These are phyloP conservation scores for Hirsutella rhossiliensis DNA, from an alignment of 2,329 filamentous ascomycete genomes.

Conservation along the genomic window DNA sequence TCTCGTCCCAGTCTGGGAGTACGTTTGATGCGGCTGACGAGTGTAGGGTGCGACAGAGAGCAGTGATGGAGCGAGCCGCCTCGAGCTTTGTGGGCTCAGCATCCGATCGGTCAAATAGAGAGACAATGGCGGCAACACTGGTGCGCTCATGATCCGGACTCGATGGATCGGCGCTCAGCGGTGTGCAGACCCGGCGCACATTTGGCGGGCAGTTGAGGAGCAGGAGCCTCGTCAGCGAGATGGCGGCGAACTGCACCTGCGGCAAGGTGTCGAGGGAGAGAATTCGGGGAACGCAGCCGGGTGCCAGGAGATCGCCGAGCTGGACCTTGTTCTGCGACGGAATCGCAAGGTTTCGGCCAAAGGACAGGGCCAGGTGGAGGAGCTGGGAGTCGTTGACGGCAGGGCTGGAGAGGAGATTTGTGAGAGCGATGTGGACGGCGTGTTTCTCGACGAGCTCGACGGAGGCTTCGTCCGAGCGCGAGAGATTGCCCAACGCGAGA, in stretches of 20 bases:
- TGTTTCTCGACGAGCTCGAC: slow-evolving; percentile 33
- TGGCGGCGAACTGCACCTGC: slow-evolving; percentile 48
- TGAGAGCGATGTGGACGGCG: slow-evolving; percentile 30
- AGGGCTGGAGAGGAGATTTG: slow-evolving; percentile 29
- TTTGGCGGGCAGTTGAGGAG: slow-evolving; percentile 40
- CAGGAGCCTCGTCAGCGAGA: slow-evolving; percentile 45
- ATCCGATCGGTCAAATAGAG: slow-evolving; percentile 25
- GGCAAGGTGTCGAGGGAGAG: slow-evolving; percentile 38
- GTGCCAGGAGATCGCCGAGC: slow-evolving; percentile 35
- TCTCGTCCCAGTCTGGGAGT: slow-evolving; percentile 19
- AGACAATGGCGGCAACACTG: slow-evolving; percentile 23
- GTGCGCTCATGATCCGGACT: slow-evolving; percentile 14
- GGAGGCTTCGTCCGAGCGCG: slow-evolving; percentile 43
- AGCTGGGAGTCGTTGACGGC: slow-evolving; percentile 34
- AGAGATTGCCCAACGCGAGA: slow-evolving; percentile 48
- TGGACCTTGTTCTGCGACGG: slow-evolving; percentile 39
- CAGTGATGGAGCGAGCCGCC: slow-evolving; percentile 39
- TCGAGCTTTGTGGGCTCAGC: slow-evolving; percentile 45
- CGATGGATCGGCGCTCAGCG: slow-evolving; percentile 20
- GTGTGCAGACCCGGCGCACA: slow-evolving; percentile 33
- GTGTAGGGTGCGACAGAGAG: slow-evolving; percentile 43
- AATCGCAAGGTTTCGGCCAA: slow-evolving; percentile 54
- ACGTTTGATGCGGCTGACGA: slow-evolving; percentile 19
- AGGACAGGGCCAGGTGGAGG: slow-evolving; percentile 44
- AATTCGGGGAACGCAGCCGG: slow-evolving; percentile 36